Evolutionary conservation across 1,139 yeast species (phyloP).

Genomic region (Saccharomyces hybrid): DNA sequence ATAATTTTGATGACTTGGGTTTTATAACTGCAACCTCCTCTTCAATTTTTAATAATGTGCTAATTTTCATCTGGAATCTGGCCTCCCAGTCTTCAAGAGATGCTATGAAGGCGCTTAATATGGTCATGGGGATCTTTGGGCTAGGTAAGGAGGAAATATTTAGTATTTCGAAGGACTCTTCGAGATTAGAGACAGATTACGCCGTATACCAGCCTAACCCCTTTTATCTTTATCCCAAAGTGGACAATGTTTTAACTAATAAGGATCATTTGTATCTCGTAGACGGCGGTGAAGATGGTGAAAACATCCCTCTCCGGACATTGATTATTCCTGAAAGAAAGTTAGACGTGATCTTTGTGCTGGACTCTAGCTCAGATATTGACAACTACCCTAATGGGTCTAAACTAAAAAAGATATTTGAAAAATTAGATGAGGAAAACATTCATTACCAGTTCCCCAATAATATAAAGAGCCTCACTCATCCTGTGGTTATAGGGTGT

Average conservation of each 20-base stretch:
- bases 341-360: conserved; percentile 51
- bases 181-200: conserved; percentile 41
- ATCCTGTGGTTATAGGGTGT: conserved; percentile 54
- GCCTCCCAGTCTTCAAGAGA: conserved; percentile 37
- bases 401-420: conserved; percentile 35
- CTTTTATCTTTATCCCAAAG: conserved; percentile 38
- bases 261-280: conserved; percentile 38
- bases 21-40: conserved; percentile 69
- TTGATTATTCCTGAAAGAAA: conserved; percentile 45
- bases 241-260: conserved; percentile 19
- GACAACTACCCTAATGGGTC: conserved; percentile 61
- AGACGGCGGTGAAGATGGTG: conserved; percentile 65
- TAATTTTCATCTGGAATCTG: conserved; percentile 41
- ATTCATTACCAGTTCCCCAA: conserved; percentile 14
- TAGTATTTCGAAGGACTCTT: neutral
- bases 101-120: conserved; percentile 38
- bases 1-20: conserved; percentile 65
- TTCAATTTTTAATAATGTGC: conserved; percentile 53
- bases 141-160: conserved; percentile 20
- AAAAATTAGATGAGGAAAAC: conserved; percentile 21
- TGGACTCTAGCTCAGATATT: conserved; percentile 57
- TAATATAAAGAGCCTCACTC: conserved; percentile 29
- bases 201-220: conserved; percentile 75
- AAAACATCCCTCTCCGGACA: conserved; percentile 56
- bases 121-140: conserved; percentile 44